Conservation (phyloP, 345 rosid species). For the Populus ilicifolia region DNA sequence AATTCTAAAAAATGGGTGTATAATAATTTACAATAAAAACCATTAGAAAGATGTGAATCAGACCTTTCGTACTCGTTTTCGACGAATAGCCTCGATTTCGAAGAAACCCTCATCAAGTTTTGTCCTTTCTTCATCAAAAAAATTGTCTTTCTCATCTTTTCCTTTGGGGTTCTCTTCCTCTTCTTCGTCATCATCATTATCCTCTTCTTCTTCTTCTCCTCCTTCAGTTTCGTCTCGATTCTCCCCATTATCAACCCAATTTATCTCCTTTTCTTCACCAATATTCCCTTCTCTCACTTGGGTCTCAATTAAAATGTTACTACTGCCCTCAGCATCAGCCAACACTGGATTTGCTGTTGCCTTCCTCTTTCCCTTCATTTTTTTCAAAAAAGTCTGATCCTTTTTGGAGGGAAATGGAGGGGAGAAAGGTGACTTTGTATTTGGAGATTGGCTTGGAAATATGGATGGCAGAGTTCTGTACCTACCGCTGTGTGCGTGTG, state of each 20-base stretch:
- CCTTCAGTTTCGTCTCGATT: slow-evolving; percentile 4
- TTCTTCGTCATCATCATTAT: slow-evolving; percentile 16
- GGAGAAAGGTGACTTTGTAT: neutral
- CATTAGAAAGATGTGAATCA: slow-evolving; percentile 1
- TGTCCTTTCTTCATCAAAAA: slow-evolving; percentile 43
- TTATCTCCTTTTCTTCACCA: neutral
- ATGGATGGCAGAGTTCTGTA: neutral
- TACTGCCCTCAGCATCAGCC: neutral
- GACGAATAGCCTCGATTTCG: slow-evolving; percentile 96
- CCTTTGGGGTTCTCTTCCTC: slow-evolving; percentile 38
- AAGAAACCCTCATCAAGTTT: slow-evolving; percentile 86
- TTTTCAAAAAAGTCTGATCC: neutral
- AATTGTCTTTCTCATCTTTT: slow-evolving; percentile 29
- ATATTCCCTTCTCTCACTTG: neutral
- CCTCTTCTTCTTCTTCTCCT: slow-evolving; percentile 1
- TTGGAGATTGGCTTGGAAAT: neutral
- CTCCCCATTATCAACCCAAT: slow-evolving; percentile 4
- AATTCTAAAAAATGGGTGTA: neutral
- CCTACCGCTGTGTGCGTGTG: neutral
- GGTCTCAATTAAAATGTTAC: neutral
- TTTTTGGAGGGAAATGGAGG: neutral
- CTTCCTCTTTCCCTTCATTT: slow-evolving; percentile 5
- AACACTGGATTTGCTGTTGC: neutral
- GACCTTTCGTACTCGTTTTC: slow-evolving; percentile 87
- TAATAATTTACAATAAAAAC: neutral